These are phyloP conservation scores for Stevia rebaudiana DNA, from an alignment of 140 eudicot species.

Conservation along the genomic window DNA sequence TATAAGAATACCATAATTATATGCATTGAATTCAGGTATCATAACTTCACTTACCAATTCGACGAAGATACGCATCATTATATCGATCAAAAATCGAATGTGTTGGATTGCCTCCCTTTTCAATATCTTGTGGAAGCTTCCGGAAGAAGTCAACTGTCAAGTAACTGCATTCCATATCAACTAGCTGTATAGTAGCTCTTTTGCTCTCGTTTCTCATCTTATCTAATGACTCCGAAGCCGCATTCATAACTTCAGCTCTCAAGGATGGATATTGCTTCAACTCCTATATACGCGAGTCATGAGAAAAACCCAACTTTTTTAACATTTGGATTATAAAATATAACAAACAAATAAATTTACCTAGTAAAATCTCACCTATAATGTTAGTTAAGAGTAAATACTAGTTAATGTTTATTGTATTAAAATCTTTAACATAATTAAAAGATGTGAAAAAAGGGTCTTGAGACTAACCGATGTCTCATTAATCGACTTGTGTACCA, in stretches of 20 bases:
- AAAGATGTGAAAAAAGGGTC: too few relatives aligned
- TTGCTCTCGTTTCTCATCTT: slow-evolving; percentile 86
- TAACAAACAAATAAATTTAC: too few relatives aligned
- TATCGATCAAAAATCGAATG: slow-evolving; percentile 86
- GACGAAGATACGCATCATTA: slow-evolving; percentile 79
- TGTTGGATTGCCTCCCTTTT: slow-evolving; percentile 96
- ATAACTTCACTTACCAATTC: slow-evolving; percentile 52
- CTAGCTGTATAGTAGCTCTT: slow-evolving; percentile 84
- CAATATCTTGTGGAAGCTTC: slow-evolving; percentile 94
- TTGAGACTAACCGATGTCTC: slow-evolving; percentile 71
- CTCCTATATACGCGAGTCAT: slow-evolving; percentile 37
- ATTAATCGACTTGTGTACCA: slow-evolving; percentile 78
- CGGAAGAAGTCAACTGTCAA: slow-evolving; percentile 91
- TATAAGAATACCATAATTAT: too few relatives aligned
- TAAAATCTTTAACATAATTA: too few relatives aligned
- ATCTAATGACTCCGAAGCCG: slow-evolving; percentile 73
- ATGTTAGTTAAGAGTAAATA: too few relatives aligned
- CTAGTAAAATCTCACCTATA: too few relatives aligned
- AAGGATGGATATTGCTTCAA: slow-evolving; percentile 88
- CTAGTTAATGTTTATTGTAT: too few relatives aligned
- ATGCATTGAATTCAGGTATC: too few relatives aligned
- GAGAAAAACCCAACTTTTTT: too few relatives aligned
- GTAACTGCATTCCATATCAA: slow-evolving; percentile 86
- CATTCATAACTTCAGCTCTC: slow-evolving; percentile 65
- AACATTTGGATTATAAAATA: too few relatives aligned